phyloP scores from a whole-genome alignment of 2,329 filamentous ascomycete genomes.

The Talaromyces marneffei region DNA sequence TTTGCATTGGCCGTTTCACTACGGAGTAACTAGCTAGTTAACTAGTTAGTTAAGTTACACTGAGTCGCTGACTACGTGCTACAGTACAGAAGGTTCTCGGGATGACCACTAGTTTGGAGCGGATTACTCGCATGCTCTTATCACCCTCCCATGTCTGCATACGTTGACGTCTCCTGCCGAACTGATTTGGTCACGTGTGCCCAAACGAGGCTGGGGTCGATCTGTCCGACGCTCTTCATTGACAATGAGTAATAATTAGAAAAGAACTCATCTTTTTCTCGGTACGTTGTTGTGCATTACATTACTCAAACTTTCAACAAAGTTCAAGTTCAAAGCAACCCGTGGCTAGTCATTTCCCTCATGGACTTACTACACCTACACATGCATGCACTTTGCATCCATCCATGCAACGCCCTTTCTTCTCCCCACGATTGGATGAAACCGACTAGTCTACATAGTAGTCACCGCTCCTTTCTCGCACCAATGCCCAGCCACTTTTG shows the following conservation, averaged over 20 bases:
- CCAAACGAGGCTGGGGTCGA: not conserved
- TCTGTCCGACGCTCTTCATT: not conserved
- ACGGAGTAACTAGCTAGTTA: no score
- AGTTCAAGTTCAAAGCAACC: not conserved
- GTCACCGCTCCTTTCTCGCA: conserved; percentile 8
- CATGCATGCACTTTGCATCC: not conserved
- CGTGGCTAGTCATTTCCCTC: not conserved
- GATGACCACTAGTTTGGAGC: not conserved
- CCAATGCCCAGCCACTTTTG: not conserved
- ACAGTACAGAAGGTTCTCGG: not conserved
- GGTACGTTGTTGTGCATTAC: no score
- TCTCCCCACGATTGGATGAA: conserved; percentile 1
- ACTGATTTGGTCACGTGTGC: not conserved
- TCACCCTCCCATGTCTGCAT: no score
- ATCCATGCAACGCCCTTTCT: not conserved
- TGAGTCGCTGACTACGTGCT: no score
- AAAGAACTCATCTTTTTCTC: no score
- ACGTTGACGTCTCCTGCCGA: no score
- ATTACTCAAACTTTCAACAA: not conserved
- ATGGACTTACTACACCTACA: no score
- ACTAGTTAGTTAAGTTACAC: no score
- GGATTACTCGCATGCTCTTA: not conserved
- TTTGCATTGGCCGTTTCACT: not conserved
- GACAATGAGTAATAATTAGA: not conserved
- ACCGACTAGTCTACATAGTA: no score